Base-by-base conservation (phyloP, 129 eudicot genomes). In the Flaveria linearis region DNA sequence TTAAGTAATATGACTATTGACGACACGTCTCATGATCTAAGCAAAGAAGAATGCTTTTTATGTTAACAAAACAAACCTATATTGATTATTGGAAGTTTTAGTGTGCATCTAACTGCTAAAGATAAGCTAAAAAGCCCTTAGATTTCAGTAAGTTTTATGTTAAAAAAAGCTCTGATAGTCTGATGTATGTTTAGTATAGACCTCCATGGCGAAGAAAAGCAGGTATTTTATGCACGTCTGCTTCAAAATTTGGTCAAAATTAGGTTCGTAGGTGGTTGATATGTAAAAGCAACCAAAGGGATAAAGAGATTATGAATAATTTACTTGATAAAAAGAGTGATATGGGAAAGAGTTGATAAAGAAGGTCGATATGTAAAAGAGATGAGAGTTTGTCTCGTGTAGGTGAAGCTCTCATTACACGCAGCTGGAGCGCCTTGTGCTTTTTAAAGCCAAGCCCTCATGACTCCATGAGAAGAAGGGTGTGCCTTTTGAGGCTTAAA, bases 81-180 rank as follows among this genome's bases (percentile, higher is more conserved):
- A n/a, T 25, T 18, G 8, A 11, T 23, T 69, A 23, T 22, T 79
- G 67, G 9, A 33, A 42, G 68, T 62, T 72, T 51, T 17, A 74
- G 25, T n/a, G 15, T 46, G 30, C 18, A 62, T 9, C 26, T 26
- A 61, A 9, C 6, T 49, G 60, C 43, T 23, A 41, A 1, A 58
- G 45, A 73, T 45, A 23, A 36, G 69, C 17, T 72, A 68, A 78
- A 36, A 70, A 46, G 17, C 25, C 51, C 22, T 28, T 70, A 18
- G 47, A 20, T 46, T 70, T 9, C 2, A 68, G 52, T 70, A 30
- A 41, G 2, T 51, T 52, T 46, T 0, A 33, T 42, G 62, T 55
- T 68, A 30, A 39, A 42, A 14, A 50, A 15, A 43, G 22, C 36
- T 55, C 14, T 14, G 8, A 4, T 7, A 47, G 14, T 30, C 36